Base-by-base conservation (phyloP, 768 basidiomycete species). In the Lentinula guzmanii region DNA sequence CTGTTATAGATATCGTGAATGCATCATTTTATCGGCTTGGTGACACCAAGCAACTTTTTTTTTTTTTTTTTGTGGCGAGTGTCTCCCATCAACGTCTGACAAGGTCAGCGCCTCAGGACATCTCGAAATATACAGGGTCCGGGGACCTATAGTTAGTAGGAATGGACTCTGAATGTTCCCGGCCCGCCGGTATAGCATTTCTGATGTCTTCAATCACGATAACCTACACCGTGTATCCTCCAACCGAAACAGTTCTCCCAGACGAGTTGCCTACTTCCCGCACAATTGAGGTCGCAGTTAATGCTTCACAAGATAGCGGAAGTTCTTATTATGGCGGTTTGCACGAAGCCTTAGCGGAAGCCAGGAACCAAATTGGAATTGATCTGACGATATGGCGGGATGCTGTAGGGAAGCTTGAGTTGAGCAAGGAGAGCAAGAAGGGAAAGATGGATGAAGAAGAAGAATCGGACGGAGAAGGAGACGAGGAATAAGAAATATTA, bases 311-410 rank as follows among this genome's bases (percentile, higher is more conserved):
- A 42, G 37, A 39, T 11, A 42, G 48, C 8, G 52, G 39, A 62
- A 68, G 35, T 24, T 51, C 33, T 13, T 87, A 86, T 67, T 90
- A 90, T 61, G 69, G 71, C 1, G 74, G 71, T 2, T 70, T 91
- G 43, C 75, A 77, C 62, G 71, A 65, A 5, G 75, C 84, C 18
- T 75, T 91, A 54, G 74, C 73, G 37, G 72, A 76, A 39, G 86
- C 87, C 33, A 84, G 77, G 63, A 76, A 75, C 46, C 74, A 77
- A 33, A 65, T 89, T 4, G 90, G 90, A 9, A 78, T 84, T 48
- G 86, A 90, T 64, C 70, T 92, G 70, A 91, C 90, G 0, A 78
- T 70, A 5, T 91, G 89, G 90, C 80, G 86, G 66, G 89, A 92
- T 71, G 79, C 80, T 5, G 85, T 91, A 4, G 87, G 89, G 11